Evolutionary conservation across 2,329 filamentous ascomycete genomes (phyloP).

Genomic region (Colletotrichum agaves): DNA sequence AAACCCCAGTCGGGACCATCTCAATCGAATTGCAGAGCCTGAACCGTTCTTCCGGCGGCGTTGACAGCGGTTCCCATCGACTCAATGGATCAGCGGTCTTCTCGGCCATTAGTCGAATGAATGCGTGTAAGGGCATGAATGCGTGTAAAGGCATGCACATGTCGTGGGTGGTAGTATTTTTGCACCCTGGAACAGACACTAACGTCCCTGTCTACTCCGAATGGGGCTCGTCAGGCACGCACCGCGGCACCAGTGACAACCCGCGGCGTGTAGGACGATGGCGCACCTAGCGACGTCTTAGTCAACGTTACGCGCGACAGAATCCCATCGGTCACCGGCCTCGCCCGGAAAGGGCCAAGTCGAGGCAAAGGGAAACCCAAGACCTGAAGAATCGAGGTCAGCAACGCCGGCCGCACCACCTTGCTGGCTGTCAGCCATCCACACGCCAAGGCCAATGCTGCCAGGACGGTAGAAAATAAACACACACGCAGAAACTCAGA

Average conservation of each 20-base stretch:
- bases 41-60: background rate
- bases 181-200: background rate
- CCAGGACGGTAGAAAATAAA: slow-evolving; percentile 17
- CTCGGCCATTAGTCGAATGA: background rate
- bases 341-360: slow-evolving; percentile 18
- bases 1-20: background rate
- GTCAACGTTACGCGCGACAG: slow-evolving; percentile 24
- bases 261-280: slow-evolving; percentile 1
- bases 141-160: slow-evolving; percentile 4
- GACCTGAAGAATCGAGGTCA: slow-evolving; percentile 16
- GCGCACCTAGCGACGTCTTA: background rate
- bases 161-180: slow-evolving; percentile 7
- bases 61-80: background rate
- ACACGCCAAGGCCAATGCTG: slow-evolving; percentile 16
- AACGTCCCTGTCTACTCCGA: background rate
- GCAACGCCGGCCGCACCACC: slow-evolving; percentile 7
- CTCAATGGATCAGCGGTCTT: background rate
- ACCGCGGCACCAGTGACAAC: slow-evolving; percentile 5
- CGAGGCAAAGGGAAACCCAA: background rate
- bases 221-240: slow-evolving; percentile 24
- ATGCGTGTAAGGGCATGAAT: slow-evolving; percentile 14
- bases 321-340: slow-evolving; percentile 28
- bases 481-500: background rate
- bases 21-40: background rate
- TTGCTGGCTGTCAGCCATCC: background rate